Percentiles rank a stretch among this genome's conserved stretches.
phyloP scores from a whole-genome alignment of 2,329 filamentous ascomycete genomes.

The Trichoderma asperellum region DNA sequence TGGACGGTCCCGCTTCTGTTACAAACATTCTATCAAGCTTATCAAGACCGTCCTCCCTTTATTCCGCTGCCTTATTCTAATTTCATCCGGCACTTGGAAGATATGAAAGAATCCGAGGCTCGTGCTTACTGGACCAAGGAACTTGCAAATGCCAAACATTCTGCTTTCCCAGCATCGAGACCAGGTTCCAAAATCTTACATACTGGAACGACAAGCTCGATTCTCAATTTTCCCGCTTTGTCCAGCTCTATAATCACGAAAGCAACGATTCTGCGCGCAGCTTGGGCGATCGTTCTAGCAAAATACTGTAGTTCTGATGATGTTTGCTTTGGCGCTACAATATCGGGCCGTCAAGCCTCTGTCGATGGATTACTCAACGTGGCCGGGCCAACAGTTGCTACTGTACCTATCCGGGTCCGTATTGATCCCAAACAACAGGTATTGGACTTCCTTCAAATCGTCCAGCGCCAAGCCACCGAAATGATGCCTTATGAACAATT shows the following conservation, averaged over 20 bases:
- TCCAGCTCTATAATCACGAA: not conserved
- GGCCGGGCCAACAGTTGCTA: slow-evolving; percentile 30
- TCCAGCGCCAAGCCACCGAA: slow-evolving; percentile 35
- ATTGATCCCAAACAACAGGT: slow-evolving; percentile 23
- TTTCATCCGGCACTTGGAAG: not conserved
- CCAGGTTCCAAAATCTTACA: not conserved
- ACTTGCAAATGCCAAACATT: not conserved
- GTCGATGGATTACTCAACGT: not conserved
- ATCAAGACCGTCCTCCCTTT: not conserved
- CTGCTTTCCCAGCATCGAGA: not conserved
- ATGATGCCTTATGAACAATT: slow-evolving; percentile 36
- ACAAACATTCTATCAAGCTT: slow-evolving; percentile 4
- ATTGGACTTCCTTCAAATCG: slow-evolving; percentile 24
- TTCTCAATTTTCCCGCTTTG: not conserved
- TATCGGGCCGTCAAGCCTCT: slow-evolving; percentile 18
- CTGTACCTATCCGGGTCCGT: slow-evolving; percentile 30
- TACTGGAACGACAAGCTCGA: not conserved
- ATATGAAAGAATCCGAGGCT: slow-evolving; percentile 15
- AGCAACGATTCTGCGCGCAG: slow-evolving; percentile 7
- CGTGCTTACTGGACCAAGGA: slow-evolving; percentile 7
- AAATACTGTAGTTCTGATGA: slow-evolving; percentile 15
- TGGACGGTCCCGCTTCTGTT: slow-evolving; percentile 4
- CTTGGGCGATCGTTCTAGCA: slow-evolving; percentile 21
- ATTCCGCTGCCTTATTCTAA: slow-evolving; percentile 8
- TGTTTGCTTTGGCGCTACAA: slow-evolving; percentile 20